Evolutionary conservation across 495 filamentous ascomycete species (phyloP).

Genomic region (Aspergillus incahuasiensis): DNA sequence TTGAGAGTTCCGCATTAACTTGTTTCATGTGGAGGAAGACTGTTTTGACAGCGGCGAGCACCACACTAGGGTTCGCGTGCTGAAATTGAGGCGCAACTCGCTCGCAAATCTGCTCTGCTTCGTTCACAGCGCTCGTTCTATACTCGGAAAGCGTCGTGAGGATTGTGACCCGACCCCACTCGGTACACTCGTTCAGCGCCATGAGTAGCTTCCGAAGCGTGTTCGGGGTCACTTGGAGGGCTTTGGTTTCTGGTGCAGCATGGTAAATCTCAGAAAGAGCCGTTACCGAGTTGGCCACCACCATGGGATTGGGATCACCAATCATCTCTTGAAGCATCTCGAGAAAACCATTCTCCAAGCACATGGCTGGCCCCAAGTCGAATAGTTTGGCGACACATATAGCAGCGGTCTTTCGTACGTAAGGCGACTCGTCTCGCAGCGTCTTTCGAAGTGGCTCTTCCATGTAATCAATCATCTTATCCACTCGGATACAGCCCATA

Average conservation of each 20-base stretch:
- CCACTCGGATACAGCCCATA: constrained; percentile 99
- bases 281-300: constrained; percentile 94
- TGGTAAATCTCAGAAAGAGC: constrained; percentile 90
- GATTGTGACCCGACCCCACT: constrained; percentile 98
- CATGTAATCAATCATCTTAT: constrained; percentile 99
- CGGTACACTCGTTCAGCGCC: constrained; percentile 96
- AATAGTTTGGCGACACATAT: constrained; percentile 98
- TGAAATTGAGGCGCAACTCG: constrained; percentile 95
- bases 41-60: constrained; percentile 92
- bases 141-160: constrained; percentile 87
- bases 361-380: constrained; percentile 86
- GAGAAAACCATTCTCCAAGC: constrained; percentile 93
- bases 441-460: constrained; percentile 97
- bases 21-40: constrained; percentile 96
- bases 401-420: constrained; percentile 96
- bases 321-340: constrained; percentile 96
- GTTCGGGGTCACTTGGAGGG: constrained; percentile 71
- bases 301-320: constrained; percentile 97
- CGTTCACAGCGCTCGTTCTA: constrained; percentile 77
- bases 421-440: constrained; percentile 92
- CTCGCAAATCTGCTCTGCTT: constrained; percentile 98
- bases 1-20: constrained; percentile 68
- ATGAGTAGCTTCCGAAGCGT: constrained; percentile 92
- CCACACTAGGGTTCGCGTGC: constrained; percentile 95
- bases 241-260: constrained; percentile 82